Percentiles rank a stretch among this genome's conserved stretches.
phyloP scores from a whole-genome alignment of 768 basidiomycete genomes.

The Tulasnella sp. region DNA sequence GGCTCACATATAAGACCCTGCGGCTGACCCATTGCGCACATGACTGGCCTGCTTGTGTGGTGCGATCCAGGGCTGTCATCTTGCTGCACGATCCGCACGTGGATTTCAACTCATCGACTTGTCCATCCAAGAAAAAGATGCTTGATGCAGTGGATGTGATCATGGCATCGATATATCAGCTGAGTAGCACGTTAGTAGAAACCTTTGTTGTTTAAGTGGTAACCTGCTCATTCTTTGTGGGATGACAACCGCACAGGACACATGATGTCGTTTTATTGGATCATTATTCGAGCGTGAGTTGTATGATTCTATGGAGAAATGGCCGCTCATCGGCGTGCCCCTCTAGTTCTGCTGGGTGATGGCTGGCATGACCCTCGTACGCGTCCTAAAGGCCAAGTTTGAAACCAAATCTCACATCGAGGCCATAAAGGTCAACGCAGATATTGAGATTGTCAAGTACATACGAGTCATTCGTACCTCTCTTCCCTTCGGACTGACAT shows the following conservation, averaged over 20 bases:
- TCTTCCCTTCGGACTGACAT: background rate
- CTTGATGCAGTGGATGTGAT: background rate
- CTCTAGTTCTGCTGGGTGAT: slow-evolving; percentile 15
- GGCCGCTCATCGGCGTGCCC: no score
- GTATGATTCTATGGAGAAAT: no score
- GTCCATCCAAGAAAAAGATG: background rate
- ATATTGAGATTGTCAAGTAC: slow-evolving; percentile 11
- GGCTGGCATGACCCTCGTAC: slow-evolving; percentile 2
- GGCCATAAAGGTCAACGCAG: slow-evolving; percentile 6
- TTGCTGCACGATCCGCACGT: slow-evolving; percentile 11
- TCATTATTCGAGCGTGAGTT: slow-evolving; percentile 10
- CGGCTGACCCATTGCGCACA: no score
- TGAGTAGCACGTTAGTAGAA: slow-evolving; percentile 3
- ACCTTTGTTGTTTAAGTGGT: background rate
- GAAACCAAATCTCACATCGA: background rate
- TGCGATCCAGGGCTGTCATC: background rate
- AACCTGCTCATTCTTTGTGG: background rate
- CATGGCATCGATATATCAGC: slow-evolving; percentile 8
- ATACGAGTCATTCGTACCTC: background rate
- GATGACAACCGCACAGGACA: background rate
- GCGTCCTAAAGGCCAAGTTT: slow-evolving; percentile 6
- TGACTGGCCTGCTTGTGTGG: background rate
- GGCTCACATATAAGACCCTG: background rate
- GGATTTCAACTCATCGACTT: background rate
- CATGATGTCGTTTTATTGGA: slow-evolving; percentile 6